Conservation (phyloP, 1,284 basidiomycete species). For the Trichosporon sp. region DNA sequence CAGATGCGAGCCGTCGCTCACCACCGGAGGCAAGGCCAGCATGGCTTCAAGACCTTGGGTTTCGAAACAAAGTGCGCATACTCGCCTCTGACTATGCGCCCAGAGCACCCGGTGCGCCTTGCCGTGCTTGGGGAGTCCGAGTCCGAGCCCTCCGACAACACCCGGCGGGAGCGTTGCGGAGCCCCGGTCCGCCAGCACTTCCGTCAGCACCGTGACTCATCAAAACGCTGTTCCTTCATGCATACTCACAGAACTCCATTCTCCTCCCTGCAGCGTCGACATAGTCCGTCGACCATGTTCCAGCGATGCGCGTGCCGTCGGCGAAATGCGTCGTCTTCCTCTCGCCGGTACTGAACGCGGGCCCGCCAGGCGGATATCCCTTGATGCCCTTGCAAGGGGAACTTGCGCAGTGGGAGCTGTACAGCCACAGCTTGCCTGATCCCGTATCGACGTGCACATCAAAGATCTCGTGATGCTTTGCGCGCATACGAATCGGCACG, state of each 20-base stretch:
- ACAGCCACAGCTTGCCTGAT: conserved; percentile 10
- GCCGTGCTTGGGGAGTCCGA: neutral
- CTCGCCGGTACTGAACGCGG: neutral
- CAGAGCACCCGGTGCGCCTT: neutral
- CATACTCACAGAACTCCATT: conserved; percentile 7
- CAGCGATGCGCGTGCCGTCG: conserved; percentile 1
- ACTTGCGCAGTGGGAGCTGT: conserved; percentile 8
- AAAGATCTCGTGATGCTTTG: neutral
- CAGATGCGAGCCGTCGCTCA: conserved; percentile 3
- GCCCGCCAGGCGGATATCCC: neutral
- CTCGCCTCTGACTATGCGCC: neutral
- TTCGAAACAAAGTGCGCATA: neutral
- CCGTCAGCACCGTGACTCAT: neutral
- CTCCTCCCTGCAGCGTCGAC: neutral
- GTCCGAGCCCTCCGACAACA: conserved; percentile 4
- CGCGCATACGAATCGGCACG: neutral
- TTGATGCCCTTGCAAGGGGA: neutral
- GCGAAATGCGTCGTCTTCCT: conserved; percentile 6
- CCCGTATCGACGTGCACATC: conserved; percentile 7
- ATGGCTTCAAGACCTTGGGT: neutral
- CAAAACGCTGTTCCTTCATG: too few species aligned
- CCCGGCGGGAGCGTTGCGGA: conserved; percentile 1
- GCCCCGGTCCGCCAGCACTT: conserved; percentile 13
- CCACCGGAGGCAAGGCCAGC: neutral
- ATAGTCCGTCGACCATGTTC: neutral